Conservation (phyloP, 345 rosid species). For the Firmiana major region DNA sequence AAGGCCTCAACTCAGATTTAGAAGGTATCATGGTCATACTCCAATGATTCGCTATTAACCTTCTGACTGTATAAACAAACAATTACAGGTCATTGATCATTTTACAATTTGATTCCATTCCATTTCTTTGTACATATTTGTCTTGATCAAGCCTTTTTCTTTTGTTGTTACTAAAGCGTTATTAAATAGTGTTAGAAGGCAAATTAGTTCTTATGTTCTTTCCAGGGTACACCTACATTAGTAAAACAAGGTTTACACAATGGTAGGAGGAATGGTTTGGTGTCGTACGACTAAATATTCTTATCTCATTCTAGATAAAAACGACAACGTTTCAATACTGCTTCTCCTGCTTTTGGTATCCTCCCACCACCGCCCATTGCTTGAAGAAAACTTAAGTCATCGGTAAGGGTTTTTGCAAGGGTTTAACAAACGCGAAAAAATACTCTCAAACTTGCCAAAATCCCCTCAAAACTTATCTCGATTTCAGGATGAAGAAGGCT, state of each 20-base stretch:
- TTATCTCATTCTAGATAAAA: too few species aligned
- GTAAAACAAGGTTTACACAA: neutral
- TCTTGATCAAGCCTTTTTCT: neutral
- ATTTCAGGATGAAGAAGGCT: constrained; percentile 52
- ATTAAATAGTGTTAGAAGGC: neutral
- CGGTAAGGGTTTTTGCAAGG: constrained; percentile 26
- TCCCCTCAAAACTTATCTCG: neutral
- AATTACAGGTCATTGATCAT: constrained; percentile 14
- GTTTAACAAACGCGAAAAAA: constrained; percentile 20
- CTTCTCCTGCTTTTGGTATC: neutral
- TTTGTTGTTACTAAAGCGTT: neutral
- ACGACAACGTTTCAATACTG: neutral
- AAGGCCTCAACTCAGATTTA: constrained; percentile 19
- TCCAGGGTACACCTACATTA: neutral
- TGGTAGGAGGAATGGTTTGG: too few species aligned
- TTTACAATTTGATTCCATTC: constrained; percentile 17
- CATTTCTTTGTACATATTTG: constrained; percentile 3
- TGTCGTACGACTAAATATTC: too few species aligned
- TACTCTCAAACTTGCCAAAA: neutral
- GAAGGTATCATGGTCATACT: constrained; percentile 8
- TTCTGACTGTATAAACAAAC: constrained; percentile 28
- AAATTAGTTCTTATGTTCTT: neutral
- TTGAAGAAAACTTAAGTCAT: too few species aligned
- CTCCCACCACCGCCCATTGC: too few species aligned
- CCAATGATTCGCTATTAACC: constrained; percentile 14